Evolutionary conservation across 805 yeast genomes (phyloP), one percentile per base, ranked within the genome.

Genomic region (Barnettozyma sucrosica): DNA sequence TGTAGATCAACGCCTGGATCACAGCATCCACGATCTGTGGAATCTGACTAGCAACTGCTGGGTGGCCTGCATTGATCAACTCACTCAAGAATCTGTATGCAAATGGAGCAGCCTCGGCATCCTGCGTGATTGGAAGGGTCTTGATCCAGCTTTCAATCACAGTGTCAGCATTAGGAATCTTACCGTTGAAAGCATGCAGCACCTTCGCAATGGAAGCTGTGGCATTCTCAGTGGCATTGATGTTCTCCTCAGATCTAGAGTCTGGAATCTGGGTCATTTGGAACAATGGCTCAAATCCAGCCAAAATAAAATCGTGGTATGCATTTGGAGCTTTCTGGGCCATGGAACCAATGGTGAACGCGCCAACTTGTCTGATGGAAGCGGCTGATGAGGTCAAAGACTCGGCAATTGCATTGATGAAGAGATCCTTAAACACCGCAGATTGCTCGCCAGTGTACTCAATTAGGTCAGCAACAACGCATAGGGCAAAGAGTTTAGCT

Each of bases 41-140:
- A 7, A 80, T 65, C 51, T 81, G 81, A 2, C 69, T 51, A 18
- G 67, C 62, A 32, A 87, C 77, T 4, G 76, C 69, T 8, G 83
- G 76, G 52, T 88, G 89, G 45, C 78, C 75, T 45, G 74, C 75
- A 44, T 82, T 83, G 37, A 89, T 83, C 59, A 90, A 70, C 51
- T 83, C 85, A 8, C 81, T 69, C 54, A 90, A 70, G 62, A 88
- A 90, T 56, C 76, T 73, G 68, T 89, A 93, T 18, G 88, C 81
- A 64, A 76, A 88, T 14, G 89, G 81, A 4, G 97, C 97, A 5
- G 95, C 95, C 55, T 86, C 93, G 37, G 81, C 85, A 64, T 93
- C 97, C 56, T 80, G 85, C 20, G 81, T 66, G 37, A 92, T 77
- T 20, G 98, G 99, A 55, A 93, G 76, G 10, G 88, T 75, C 51